Conservation (phyloP, 192 early-diverging fungal species). For the Coemansia sp. region DNA sequence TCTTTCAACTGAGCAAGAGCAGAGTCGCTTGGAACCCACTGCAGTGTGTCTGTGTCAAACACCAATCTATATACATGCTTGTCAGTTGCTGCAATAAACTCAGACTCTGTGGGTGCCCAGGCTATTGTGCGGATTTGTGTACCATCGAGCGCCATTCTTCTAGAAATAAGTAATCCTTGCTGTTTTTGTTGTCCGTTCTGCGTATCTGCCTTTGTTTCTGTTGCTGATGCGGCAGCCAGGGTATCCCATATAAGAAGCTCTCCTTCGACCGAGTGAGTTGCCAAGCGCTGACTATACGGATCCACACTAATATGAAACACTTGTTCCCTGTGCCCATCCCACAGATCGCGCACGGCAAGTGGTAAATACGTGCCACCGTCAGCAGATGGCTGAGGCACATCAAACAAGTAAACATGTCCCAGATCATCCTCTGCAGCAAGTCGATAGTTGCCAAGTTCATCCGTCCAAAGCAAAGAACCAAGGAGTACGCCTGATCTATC, state of each 20-base stretch:
- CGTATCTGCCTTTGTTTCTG: background rate
- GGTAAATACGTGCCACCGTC: background rate
- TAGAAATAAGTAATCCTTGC: conserved; percentile 23
- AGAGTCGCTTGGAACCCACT: conserved; percentile 39
- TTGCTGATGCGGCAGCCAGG: background rate
- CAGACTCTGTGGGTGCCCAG: conserved; percentile 47
- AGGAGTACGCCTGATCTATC: background rate
- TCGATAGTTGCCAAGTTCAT: background rate
- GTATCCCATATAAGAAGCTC: conserved; percentile 53
- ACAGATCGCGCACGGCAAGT: conserved; percentile 25
- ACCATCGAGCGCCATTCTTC: conserved; percentile 44
- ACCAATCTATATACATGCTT: conserved; percentile 37
- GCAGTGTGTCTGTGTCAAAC: conserved; percentile 17
- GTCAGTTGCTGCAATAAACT: conserved; percentile 51
- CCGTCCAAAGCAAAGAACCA: conserved; percentile 21
- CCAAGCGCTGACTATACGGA: conserved; percentile 47
- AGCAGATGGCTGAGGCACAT: background rate
- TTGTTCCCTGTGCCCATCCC: conserved; percentile 51
- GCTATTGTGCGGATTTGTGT: conserved; percentile 48
- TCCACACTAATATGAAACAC: conserved; percentile 56
- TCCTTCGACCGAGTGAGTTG: conserved; percentile 46
- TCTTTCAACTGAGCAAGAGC: conserved; percentile 22
- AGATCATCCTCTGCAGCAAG: conserved; percentile 31
- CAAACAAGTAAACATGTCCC: conserved; percentile 43
- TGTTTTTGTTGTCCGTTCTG: background rate